phyloP scores from a whole-genome alignment of 495 filamentous ascomycete genomes.

The Neurospora sp. region DNA sequence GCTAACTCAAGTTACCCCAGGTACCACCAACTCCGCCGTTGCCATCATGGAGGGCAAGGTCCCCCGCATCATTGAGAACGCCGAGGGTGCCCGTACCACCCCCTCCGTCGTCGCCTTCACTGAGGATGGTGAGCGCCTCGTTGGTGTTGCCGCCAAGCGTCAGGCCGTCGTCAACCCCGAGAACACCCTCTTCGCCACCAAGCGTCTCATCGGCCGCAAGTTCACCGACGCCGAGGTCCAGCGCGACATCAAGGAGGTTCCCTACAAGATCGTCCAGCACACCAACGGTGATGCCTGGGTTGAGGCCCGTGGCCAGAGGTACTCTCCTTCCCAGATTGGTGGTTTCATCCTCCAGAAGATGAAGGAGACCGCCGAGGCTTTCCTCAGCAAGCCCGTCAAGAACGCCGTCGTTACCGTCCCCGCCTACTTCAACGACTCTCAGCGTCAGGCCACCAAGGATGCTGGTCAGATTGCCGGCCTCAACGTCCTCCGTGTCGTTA shows the following conservation, averaged over 20 bases:
- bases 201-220: slow-evolving; percentile 98
- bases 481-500: slow-evolving; percentile 93
- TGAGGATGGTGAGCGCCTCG: slow-evolving; percentile 91
- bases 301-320: slow-evolving; percentile 88
- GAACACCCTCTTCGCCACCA: slow-evolving; percentile 98
- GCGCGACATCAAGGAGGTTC: slow-evolving; percentile 95
- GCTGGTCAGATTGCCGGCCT: slow-evolving; percentile 92
- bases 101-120: slow-evolving; percentile 96
- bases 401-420: slow-evolving; percentile 95
- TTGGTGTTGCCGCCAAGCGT: slow-evolving; percentile 97
- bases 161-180: slow-evolving; percentile 99
- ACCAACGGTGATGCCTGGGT: slow-evolving; percentile 97
- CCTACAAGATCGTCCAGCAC: slow-evolving; percentile 99
- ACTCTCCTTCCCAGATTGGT: slow-evolving; percentile 97
- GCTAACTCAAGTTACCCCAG: slow-evolving; percentile 33
- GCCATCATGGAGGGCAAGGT: slow-evolving; percentile 95
- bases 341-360: slow-evolving; percentile 96
- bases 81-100: slow-evolving; percentile 81
- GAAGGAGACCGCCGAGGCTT: slow-evolving; percentile 94
- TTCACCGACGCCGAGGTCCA: slow-evolving; percentile 94
- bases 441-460: slow-evolving; percentile 96
- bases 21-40: slow-evolving; percentile 97
- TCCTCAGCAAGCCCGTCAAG: slow-evolving; percentile 80
- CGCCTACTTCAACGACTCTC: slow-evolving; percentile 97
- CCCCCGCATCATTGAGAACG: slow-evolving; percentile 95